Evolutionary conservation across 306 rosid species (phyloP).

Genomic region (Canavalia gladiata): DNA sequence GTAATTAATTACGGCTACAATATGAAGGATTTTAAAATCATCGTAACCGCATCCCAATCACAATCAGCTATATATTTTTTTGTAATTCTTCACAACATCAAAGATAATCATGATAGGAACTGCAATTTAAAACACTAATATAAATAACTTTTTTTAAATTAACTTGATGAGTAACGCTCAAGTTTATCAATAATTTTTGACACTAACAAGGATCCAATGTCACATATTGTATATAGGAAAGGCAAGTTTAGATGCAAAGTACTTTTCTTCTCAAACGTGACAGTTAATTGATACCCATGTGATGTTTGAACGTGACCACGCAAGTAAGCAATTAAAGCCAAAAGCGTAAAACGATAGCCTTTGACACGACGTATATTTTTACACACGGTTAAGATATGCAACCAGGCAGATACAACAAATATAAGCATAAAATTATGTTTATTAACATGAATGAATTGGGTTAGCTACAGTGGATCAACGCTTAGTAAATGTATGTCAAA

Average conservation of each 20-base stretch:
- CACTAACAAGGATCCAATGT: conserved; percentile 54
- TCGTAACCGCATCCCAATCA: too few relatives aligned
- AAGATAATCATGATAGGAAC: too few relatives aligned
- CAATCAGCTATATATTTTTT: too few relatives aligned
- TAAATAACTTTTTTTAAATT: not conserved
- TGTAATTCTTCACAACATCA: too few relatives aligned
- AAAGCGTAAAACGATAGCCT: conserved; percentile 34
- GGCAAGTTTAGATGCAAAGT: conserved; percentile 29
- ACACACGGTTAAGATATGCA: conserved; percentile 35
- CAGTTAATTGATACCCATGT: conserved; percentile 46
- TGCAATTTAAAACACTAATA: not conserved
- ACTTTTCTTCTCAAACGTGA: conserved; percentile 6
- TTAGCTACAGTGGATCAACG: not conserved
- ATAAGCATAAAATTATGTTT: not conserved
- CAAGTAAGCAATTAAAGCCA: conserved; percentile 27
- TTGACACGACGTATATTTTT: conserved; percentile 34
- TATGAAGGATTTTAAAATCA: too few relatives aligned
- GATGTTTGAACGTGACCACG: conserved; percentile 53
- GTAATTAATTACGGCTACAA: too few relatives aligned
- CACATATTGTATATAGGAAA: conserved; percentile 17
- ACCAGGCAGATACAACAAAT: conserved; percentile 11
- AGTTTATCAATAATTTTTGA: conserved; percentile 18
- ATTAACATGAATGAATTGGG: not conserved
- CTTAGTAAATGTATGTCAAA: not conserved
- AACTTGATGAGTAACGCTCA: conserved; percentile 27